Percentiles rank a stretch among this genome's conserved stretches.
Conservation (phyloP, 768 basidiomycete species). For the Hirschioporus abietinus region DNA sequence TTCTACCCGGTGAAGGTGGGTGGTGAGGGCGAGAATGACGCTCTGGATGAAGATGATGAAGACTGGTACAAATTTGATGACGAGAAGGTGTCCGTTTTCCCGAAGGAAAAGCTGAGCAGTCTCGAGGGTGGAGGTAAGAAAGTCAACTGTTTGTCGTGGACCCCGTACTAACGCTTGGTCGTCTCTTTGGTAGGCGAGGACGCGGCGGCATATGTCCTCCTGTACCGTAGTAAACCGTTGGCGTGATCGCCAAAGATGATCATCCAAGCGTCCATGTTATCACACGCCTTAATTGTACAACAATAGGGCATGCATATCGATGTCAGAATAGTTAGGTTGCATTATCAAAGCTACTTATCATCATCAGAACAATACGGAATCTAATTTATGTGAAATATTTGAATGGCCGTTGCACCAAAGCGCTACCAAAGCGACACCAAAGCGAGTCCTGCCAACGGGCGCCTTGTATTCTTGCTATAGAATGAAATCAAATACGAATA, state of each 20-base stretch:
- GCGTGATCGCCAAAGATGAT: slow-evolving; percentile 18
- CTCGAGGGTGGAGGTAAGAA: slow-evolving; percentile 78
- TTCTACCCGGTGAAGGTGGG: slow-evolving; percentile 37
- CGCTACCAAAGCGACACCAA: not conserved
- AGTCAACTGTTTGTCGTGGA: not conserved
- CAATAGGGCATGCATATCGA: not conserved
- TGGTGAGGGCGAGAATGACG: slow-evolving; percentile 6
- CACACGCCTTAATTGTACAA: not conserved
- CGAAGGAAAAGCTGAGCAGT: slow-evolving; percentile 73
- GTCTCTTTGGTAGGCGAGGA: slow-evolving; percentile 60
- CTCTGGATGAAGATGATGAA: slow-evolving; percentile 55
- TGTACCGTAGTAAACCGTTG: slow-evolving; percentile 68
- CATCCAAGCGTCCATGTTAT: not conserved
- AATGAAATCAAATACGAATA: not conserved
- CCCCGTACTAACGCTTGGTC: not conserved
- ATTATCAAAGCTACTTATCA: not conserved
- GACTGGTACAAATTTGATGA: slow-evolving; percentile 98
- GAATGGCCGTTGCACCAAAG: not conserved
- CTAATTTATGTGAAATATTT: not conserved
- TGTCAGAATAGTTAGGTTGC: not conserved
- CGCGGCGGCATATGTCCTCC: slow-evolving; percentile 81
- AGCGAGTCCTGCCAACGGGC: not conserved
- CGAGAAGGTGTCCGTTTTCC: slow-evolving; percentile 86
- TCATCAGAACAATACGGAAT: not conserved
- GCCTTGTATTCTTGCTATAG: not conserved